Base-by-base conservation (phyloP, 1,139 yeast species). In the Groenewaldozyma auringiensis region DNA sequence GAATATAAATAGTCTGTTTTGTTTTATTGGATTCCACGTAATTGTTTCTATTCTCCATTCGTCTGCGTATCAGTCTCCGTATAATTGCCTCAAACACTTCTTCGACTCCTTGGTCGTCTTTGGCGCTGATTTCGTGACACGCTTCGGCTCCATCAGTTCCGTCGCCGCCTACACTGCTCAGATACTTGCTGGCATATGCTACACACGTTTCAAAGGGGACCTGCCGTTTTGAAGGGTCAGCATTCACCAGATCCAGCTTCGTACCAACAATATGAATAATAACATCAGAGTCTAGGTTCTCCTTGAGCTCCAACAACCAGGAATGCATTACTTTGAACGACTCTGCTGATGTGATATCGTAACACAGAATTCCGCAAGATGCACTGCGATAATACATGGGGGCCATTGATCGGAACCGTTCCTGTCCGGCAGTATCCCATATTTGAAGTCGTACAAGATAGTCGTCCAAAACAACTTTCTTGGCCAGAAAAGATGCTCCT, bases 351-450 rank as follows among this genome's bases (percentile, higher is more conserved):
- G 96, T 88, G 53, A 88, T 78, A 63, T 88, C 96, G 60, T 87
- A 88, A 32, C 89, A 95, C 21, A 88, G 89, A 53, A 88, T 71
- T 1, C 96, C 96, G 41, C 95, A 95, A 59, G 86, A 94, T 13
- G 96, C 96, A 56, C 88, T 86, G 60, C 96, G 77, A 68, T 88
- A 88, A 66, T 88, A 88, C 89, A 88, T 83, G 16, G 96, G 96
- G 1, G 96, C 95, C 69, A 88, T 76, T 35, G 89, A 82, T 9
- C 95, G 92, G 72, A 87, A 87, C 53, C 96, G 68, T 64, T 86
- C 96, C 66, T 86, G 95, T 3, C 96, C 96, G 0, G 96, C 96
- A 8, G 96, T 86, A 61, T 86, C 96, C 95, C 96, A 86, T 51
- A 86, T 86, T 64, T 87, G 96, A 60, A 86, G 84, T 59, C 89